Percentiles rank a stretch among this genome's conserved stretches.
Conservation (phyloP, 257 asterid species). For the Paulownia fortunei region DNA sequence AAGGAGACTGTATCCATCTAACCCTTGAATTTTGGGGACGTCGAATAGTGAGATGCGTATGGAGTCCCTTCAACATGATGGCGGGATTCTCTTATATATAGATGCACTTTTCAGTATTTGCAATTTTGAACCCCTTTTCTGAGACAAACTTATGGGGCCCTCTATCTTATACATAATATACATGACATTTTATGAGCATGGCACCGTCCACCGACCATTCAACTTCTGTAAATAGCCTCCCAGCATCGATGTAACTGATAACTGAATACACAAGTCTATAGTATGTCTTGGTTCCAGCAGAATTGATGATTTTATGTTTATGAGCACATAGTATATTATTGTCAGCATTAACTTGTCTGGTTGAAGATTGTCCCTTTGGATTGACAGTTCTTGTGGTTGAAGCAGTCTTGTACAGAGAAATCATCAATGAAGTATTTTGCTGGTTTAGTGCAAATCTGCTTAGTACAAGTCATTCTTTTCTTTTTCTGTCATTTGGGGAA, state of each 20-base stretch:
- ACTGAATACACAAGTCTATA: background rate
- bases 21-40: slow-evolving; percentile 49
- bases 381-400: background rate
- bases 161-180: slow-evolving; percentile 42
- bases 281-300: slow-evolving; percentile 23
- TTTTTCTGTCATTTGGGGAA: background rate
- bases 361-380: background rate
- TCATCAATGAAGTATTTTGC: slow-evolving; percentile 2
- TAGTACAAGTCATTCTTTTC: background rate
- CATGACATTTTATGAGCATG: slow-evolving; percentile 32
- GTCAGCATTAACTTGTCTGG: slow-evolving; percentile 21
- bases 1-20: slow-evolving; percentile 21
- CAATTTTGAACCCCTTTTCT: slow-evolving; percentile 56
- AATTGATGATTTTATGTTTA: slow-evolving; percentile 13
- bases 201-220: slow-evolving; percentile 24
- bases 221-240: slow-evolving; percentile 38
- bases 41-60: slow-evolving; percentile 40
- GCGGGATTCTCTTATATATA: slow-evolving; percentile 40
- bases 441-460: background rate
- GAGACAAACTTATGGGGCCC: slow-evolving; percentile 43
- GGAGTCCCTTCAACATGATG: slow-evolving; percentile 39
- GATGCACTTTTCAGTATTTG: slow-evolving; percentile 44
- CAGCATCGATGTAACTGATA: slow-evolving; percentile 26
- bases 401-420: slow-evolving; percentile 22
- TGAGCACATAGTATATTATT: slow-evolving; percentile 20